Evolutionary conservation across 148 eudicot species (phyloP).

Genomic region (Rhododendron vialii): DNA sequence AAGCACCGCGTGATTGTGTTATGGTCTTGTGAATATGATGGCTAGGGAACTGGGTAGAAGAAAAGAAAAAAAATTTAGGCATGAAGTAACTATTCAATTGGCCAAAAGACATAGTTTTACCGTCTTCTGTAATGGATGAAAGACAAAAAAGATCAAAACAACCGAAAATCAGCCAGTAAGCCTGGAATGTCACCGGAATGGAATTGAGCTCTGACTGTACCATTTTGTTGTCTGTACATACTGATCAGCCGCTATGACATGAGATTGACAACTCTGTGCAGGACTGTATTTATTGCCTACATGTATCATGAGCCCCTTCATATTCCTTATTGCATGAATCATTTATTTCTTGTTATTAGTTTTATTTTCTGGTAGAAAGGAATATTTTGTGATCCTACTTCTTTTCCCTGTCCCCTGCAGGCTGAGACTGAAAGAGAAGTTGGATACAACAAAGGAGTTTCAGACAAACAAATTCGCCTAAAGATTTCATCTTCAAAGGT

Average conservation of each 20-base stretch:
- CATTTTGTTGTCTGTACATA: background rate
- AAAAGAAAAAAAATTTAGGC: background rate
- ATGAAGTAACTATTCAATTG: background rate
- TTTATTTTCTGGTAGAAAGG: background rate
- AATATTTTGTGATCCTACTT: background rate
- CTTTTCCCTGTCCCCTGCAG: constrained; percentile 16
- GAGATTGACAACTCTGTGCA: background rate
- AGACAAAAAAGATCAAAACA: background rate
- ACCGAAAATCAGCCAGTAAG: background rate
- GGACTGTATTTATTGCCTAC: background rate
- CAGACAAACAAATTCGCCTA: constrained; percentile 54
- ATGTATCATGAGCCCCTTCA: background rate
- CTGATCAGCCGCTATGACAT: background rate
- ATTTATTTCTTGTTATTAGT: background rate
- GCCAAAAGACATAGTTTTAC: background rate
- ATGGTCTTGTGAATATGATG: background rate
- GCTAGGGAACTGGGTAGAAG: background rate
- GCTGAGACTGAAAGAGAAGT: constrained; percentile 72
- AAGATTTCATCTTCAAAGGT: constrained; percentile 61
- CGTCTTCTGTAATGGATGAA: background rate
- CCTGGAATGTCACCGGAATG: background rate
- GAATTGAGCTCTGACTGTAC: background rate
- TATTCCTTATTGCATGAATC: background rate
- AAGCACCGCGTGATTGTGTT: background rate
- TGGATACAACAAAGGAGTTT: constrained; percentile 59